Evolutionary conservation across 371 early-diverging fungal species (phyloP).

Genomic region (Saksenaea vasiformis): DNA sequence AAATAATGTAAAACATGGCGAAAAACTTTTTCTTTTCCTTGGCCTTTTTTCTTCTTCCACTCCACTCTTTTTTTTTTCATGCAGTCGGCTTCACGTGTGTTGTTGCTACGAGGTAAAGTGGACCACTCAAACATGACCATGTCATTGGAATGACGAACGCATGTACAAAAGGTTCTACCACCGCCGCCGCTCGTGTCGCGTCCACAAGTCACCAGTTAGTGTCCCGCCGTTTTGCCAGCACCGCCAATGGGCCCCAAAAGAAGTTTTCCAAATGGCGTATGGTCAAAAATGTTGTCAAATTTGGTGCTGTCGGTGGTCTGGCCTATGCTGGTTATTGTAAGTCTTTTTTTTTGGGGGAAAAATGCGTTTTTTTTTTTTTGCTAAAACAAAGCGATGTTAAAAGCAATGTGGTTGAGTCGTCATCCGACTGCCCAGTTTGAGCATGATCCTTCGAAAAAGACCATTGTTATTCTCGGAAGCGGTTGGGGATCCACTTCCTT

Average conservation of each 20-base stretch:
- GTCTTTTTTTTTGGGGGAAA: not conserved
- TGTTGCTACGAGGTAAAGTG: not conserved
- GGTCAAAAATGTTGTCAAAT: conserved; percentile 43
- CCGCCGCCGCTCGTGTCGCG: not conserved
- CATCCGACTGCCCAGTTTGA: conserved; percentile 71
- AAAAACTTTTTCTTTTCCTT: not conserved
- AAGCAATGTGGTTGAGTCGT: conserved; percentile 56
- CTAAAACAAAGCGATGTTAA: conserved; percentile 2
- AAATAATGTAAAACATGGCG: not conserved
- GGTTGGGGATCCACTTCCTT: conserved; percentile 90
- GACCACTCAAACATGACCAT: not conserved
- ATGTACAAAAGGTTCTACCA: not conserved
- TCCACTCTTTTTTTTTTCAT: not conserved
- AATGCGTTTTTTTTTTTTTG: too few relatives aligned
- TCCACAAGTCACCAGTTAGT: not conserved
- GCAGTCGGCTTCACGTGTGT: not conserved
- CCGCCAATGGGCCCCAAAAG: not conserved
- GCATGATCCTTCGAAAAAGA: conserved; percentile 78
- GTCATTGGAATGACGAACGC: not conserved
- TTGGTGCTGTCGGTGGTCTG: conserved; percentile 30
- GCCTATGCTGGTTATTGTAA: conserved; percentile 45
- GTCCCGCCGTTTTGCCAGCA: not conserved
- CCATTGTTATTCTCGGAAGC: conserved; percentile 80
- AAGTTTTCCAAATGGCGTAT: conserved; percentile 24
- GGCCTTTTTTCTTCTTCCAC: not conserved